A percentile compares a stretch with the other conserved stretches of the same genome.
Conservation (phyloP, 495 filamentous ascomycete species). For the Rostrohypoxylon terebratum region DNA sequence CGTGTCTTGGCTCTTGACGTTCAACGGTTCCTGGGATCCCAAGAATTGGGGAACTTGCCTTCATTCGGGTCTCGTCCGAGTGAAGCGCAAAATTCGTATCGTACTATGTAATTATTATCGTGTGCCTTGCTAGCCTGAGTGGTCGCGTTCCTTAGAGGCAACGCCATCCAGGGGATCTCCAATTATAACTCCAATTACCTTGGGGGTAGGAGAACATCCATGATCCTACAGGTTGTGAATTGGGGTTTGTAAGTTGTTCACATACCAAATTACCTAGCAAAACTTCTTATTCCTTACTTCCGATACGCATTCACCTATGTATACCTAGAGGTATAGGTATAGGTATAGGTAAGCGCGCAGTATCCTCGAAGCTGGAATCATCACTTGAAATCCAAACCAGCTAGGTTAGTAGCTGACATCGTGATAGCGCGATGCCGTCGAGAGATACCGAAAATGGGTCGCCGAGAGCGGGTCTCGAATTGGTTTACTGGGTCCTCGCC, state of each 20-base stretch:
- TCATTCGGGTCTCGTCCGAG: constrained; percentile 13
- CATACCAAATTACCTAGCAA: neutral
- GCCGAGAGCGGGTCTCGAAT: constrained; percentile 25
- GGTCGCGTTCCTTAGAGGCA: neutral
- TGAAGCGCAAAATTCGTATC: constrained; percentile 4
- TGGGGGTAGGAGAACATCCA: neutral
- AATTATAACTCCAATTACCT: constrained; percentile 17
- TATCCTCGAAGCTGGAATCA: neutral
- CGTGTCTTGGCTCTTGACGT: neutral
- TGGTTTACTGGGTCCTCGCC: constrained; percentile 6
- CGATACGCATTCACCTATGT: neutral
- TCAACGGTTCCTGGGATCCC: constrained; percentile 16
- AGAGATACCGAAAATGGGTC: constrained; percentile 16
- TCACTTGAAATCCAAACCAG: neutral
- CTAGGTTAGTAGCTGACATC: neutral
- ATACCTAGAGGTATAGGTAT: too few relatives aligned
- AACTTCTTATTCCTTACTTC: neutral
- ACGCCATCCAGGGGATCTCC: constrained; percentile 13
- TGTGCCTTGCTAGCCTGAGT: neutral
- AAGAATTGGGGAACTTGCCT: constrained; percentile 18
- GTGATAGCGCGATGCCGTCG: constrained; percentile 4
- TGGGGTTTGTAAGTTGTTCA: neutral
- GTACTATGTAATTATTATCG: neutral
- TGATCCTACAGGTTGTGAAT: neutral
- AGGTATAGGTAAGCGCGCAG: neutral